Base-by-base conservation (phyloP, 371 early-diverging fungal species). In the Actinomortierella wolfii region DNA sequence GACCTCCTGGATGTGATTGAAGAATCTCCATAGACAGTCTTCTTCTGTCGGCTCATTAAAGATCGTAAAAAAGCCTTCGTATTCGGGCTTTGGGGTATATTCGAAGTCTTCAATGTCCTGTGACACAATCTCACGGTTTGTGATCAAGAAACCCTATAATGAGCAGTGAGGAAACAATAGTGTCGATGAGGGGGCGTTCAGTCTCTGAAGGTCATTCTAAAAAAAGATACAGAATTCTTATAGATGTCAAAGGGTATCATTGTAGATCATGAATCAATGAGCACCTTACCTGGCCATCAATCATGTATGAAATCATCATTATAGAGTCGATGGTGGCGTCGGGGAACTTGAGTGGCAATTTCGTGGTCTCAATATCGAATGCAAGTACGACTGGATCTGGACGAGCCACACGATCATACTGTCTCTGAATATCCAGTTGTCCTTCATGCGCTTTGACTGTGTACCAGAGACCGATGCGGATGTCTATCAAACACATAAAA, bases 221-320 rank as follows among this genome's bases (percentile, higher is more conserved):
- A n/a, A n/a, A n/a, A n/a, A n/a, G n/a, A n/a, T n/a, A n/a, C n/a
- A n/a, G n/a, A n/a, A n/a, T n/a, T n/a, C n/a, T n/a, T n/a, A n/a
- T n/a, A n/a, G n/a, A n/a, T n/a, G n/a, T n/a, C n/a, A n/a, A n/a
- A n/a, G n/a, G n/a, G n/a, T n/a, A n/a, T n/a, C n/a, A n/a, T n/a
- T n/a, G n/a, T n/a, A n/a, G n/a, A n/a, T n/a, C n/a, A n/a, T n/a
- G n/a, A 21, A 39, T 24, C 11, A 39, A 1, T 39, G 23, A 26
- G 18, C 5, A 26, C 34, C 59, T 52, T 83, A 93, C 92, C 79
- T 91, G 90, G 13, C 96, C 97, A 59, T 97, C 97, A 59, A 97
- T 90, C 97, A 99, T 97, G 75, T 99, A 97, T 14, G 99, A 99
- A 77, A 99, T 99, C 99, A 99, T 99, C 97, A 99, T 99, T 64